These are phyloP conservation scores for Pseudoscleropodium purum DNA, from an alignment of 225 moss, liverwort and hornwort genomes.

Conservation along the genomic window DNA sequence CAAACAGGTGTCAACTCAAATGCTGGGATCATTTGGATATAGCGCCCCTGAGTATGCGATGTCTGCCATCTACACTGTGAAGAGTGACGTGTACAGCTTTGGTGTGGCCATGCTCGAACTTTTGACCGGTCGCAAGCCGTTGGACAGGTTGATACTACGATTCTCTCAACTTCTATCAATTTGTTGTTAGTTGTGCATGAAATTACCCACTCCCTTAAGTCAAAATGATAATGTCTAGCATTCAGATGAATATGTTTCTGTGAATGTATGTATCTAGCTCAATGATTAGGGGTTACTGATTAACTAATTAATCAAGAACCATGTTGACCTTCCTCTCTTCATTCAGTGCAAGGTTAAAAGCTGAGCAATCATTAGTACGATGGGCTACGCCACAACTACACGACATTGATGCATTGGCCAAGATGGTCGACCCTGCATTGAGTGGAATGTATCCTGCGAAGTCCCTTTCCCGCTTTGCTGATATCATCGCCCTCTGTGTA, in stretches of 20 bases:
- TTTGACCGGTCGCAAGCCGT: constrained; percentile 67
- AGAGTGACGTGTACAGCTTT: constrained; percentile 80
- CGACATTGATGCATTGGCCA: constrained; percentile 71
- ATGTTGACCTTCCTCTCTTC: not conserved
- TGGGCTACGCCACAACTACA: constrained; percentile 86
- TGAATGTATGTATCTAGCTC: not conserved
- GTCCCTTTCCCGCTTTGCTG: constrained; percentile 71
- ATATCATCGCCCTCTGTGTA: constrained; percentile 60
- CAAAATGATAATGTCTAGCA: not conserved
- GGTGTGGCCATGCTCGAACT: constrained; percentile 86
- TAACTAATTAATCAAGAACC: not conserved
- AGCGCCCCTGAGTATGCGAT: constrained; percentile 76
- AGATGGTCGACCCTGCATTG: constrained; percentile 76
- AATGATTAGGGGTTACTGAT: not conserved
- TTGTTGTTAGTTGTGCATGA: not conserved
- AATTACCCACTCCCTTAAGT: not conserved
- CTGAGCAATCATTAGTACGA: constrained; percentile 63
- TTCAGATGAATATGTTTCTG: not conserved
- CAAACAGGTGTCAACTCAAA: constrained; percentile 61
- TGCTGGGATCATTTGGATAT: constrained; percentile 76
- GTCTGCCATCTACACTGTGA: constrained; percentile 63
- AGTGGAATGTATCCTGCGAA: constrained; percentile 74
- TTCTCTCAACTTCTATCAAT: not conserved
- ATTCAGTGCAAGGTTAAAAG: constrained; percentile 51
- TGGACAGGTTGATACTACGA: constrained; percentile 41